Evolutionary conservation across 2,329 filamentous ascomycete genomes (phyloP), one percentile per base, ranked within the genome.

Genomic region (Stachybotrys chlorohalonatus): DNA sequence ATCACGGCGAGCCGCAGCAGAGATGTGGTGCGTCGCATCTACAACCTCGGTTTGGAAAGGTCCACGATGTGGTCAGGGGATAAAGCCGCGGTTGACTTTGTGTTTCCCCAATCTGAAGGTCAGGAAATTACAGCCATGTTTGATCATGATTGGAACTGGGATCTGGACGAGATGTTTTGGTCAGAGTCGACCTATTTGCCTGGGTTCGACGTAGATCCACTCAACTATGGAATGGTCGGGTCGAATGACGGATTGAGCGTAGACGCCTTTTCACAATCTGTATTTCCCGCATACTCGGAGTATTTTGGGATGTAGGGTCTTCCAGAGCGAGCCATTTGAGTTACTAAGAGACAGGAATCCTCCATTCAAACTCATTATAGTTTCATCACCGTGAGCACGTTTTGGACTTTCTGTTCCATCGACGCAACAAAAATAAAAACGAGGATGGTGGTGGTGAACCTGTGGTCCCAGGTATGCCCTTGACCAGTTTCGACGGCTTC

Each of bases 1-100:
- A 73, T 85, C 32, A 82, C 83, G 2, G 84, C 83, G 0, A 77
- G 79, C 58, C 75, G 83, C 55, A 84, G 81, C 53, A 73, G 83
- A 49, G 83, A 86, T 66, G 83, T 85, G 5, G 77, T 87, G 30
- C 78, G 75, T 61, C 77, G 81, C 59, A 83, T 87, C 70, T 84
- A 85, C 63, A 83, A 86, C 60, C 9, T 79, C 0, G 75, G 75
- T 1, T 86, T 83, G 83, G 81, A 85, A 56, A 63, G 36, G 36
- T 36, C 16, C 30, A 42, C 36, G 9, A 9, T 9, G 36, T 32
- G 36, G 24, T 11, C n/a, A 36, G 13, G 47, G 52, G 15, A 36
- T n/a, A 65, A 71, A 48, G 66, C 68, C 36, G 70, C 70, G 30
- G 65, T 69, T 15, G 71, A 76, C 32, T 64, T 79, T 74, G 77